Evolutionary conservation across 495 filamentous ascomycete genomes (phyloP), one percentile per base, ranked within the genome.

Genomic region (Podospora comata): DNA sequence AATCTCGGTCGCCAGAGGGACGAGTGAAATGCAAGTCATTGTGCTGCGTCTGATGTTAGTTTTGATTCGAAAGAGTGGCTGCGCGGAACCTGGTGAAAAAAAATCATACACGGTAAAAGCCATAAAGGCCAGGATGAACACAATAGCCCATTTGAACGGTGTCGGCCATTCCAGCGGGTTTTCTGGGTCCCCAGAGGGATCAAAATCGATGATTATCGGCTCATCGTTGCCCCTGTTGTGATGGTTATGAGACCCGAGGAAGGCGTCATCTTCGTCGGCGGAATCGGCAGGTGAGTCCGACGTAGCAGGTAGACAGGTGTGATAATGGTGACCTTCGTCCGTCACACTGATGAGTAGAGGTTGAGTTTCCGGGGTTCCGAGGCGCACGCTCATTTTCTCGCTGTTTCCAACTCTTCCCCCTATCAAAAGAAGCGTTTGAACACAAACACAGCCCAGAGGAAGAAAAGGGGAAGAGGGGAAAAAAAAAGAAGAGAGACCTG

Each of bases 1-100:
- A 65, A 88, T 86, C 15, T 71, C 70, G 56, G 73, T 73, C 2
- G 85, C 85, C 27, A 87, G 74, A 2, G 85, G 85, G 23, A 87
- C 84, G 18, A 86, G 76, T 26, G 76, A 78, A 65, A 86, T 85
- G 75, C 85, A 87, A 5, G 84, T 87, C 73, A 85, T 82, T 9
- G 82, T 86, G 5, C 84, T 85, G 76, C 20, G 34, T 28, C 34
- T 39, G 34, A 34, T 18, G 20, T 30, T 60, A 9, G 13, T 6
- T 32, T 32, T 34, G 1, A 28, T 15, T 34, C 9, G 32, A 4
- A 13, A 15, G 27, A 27, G 48, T 54, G 63, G 26, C n/a, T 26
- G 5, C 18, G 3, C 16, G n/a, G 19, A 27, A 7, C 48, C 3
- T n/a, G 20, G 60, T 18, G 64, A 20, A 62, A 62, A 61, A 74